These are phyloP conservation scores for Ascochyta lentis DNA, from an alignment of 2,329 filamentous ascomycete genomes.

Conservation along the genomic window DNA sequence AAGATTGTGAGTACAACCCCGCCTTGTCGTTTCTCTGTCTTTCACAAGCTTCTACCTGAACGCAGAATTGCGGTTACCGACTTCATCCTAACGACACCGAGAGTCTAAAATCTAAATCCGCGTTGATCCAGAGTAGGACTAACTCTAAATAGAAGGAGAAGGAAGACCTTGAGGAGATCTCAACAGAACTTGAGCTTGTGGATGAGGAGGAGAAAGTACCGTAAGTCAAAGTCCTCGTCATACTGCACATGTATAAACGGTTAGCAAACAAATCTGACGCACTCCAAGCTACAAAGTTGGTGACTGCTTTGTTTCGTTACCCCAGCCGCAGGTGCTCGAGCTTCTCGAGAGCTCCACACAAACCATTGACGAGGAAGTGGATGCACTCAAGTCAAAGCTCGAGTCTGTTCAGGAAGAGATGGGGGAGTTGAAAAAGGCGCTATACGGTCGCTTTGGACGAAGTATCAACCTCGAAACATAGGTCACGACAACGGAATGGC, in stretches of 20 bases:
- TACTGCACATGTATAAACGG: background rate
- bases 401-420: conserved; percentile 81
- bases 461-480: conserved; percentile 96
- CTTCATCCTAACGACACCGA: background rate
- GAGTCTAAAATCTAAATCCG: background rate
- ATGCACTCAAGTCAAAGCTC: conserved; percentile 77
- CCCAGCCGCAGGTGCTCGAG: conserved; percentile 83
- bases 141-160: conserved; percentile 80
- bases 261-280: background rate
- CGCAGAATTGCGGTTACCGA: background rate
- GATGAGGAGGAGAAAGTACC: conserved; percentile 94
- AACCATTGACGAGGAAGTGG: conserved; percentile 78
- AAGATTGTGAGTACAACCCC: conserved; percentile 69
- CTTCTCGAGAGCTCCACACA: conserved; percentile 76
- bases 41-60: background rate
- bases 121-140: background rate
- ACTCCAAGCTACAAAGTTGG: conserved; percentile 86
- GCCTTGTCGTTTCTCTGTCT: background rate
- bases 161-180: conserved; percentile 94
- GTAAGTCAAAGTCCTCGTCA: conserved; percentile 59
- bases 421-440: conserved; percentile 84
- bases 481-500: background rate
- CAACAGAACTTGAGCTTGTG: conserved; percentile 87
- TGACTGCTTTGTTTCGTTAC: conserved; percentile 90
- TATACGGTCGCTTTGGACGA: conserved; percentile 93